Percentiles rank a stretch among this genome's conserved stretches.
Evolutionary conservation across 2,329 filamentous ascomycete genomes (phyloP).

Genomic region (Cladosporium austrohemisphaericum): DNA sequence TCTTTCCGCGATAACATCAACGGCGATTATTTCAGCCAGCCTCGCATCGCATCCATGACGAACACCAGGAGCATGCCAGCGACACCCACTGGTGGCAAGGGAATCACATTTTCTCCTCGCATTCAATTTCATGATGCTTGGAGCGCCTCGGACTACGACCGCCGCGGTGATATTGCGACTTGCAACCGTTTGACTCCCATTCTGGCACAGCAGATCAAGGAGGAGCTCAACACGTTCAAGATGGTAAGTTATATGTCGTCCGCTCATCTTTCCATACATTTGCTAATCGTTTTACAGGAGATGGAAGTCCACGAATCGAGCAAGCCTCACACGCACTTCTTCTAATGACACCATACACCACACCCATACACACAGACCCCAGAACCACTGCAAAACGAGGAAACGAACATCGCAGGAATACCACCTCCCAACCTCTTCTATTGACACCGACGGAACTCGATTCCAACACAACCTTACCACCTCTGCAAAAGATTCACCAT

Average conservation of each 20-base stretch:
- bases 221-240: constrained; percentile 98
- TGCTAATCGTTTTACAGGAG: constrained; percentile 63
- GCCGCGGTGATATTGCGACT: constrained; percentile 90
- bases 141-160: constrained; percentile 93
- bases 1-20: constrained; percentile 60
- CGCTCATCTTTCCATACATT: background rate
- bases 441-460: constrained; percentile 1
- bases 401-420: constrained; percentile 11
- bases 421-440: background rate
- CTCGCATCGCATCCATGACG: constrained; percentile 60
- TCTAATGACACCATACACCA: constrained; percentile 58
- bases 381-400: constrained; percentile 9
- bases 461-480: background rate
- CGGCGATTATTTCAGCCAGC: constrained; percentile 79
- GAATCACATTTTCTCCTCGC: constrained; percentile 78
- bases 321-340: constrained; percentile 99
- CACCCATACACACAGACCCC: constrained; percentile 8
- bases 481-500: background rate
- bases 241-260: constrained; percentile 65
- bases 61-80: constrained; percentile 77
- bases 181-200: constrained; percentile 97
- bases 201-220: constrained; percentile 97
- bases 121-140: constrained; percentile 96
- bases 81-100: constrained; percentile 66
- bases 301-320: constrained; percentile 99